Conservation (phyloP, 1,284 basidiomycete species). For the Sporisorium graminicola region DNA sequence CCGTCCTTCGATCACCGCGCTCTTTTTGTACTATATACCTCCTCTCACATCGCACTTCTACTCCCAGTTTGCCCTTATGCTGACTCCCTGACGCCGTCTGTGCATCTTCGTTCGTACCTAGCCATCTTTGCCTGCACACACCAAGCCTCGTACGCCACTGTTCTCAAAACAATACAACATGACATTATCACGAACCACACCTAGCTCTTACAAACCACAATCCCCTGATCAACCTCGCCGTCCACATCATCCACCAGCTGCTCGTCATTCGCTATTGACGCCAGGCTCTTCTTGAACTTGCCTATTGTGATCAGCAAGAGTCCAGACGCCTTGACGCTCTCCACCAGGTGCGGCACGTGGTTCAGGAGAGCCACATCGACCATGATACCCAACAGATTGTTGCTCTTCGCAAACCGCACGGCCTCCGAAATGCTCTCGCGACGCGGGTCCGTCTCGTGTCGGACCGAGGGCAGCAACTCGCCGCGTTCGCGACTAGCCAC, state of each 20-base stretch:
- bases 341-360: constrained; percentile 60
- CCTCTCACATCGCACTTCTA: background rate
- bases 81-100: background rate
- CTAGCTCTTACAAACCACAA: constrained; percentile 59
- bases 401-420: constrained; percentile 91
- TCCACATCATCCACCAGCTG: constrained; percentile 40
- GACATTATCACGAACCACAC: constrained; percentile 1
- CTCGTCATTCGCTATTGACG: constrained; percentile 6
- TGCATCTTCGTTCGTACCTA: background rate
- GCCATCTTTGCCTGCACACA: background rate
- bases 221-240: constrained; percentile 55
- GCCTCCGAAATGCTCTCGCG: constrained; percentile 85
- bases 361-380: constrained; percentile 79
- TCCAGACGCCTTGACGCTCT: constrained; percentile 64
- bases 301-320: constrained; percentile 66
- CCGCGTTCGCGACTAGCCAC: constrained; percentile 24
- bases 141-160: background rate
- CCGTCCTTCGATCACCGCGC: background rate
- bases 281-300: constrained; percentile 19
- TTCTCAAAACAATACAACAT: background rate
- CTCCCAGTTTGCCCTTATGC: background rate
- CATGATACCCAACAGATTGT: constrained; percentile 93
- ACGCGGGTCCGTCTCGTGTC: constrained; percentile 73
- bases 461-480: constrained; percentile 68
- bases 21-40: constrained; percentile 31